Evolutionary conservation across 208 protist genomes (phyloP), one percentile per base, ranked within the genome.

Genomic region (Crithidia sp.): DNA sequence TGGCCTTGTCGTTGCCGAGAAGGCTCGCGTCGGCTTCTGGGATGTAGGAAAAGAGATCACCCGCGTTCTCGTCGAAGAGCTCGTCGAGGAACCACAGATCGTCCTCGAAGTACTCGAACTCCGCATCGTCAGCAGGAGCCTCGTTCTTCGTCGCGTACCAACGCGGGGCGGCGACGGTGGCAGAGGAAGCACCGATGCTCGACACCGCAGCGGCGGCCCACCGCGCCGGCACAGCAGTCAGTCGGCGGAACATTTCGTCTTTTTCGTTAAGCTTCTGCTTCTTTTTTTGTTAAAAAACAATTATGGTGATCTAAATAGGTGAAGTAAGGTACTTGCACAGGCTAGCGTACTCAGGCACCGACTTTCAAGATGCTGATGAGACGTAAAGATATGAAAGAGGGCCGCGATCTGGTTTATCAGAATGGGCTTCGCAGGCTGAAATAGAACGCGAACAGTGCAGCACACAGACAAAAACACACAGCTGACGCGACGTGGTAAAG

Each of bases 31-130:
- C 91, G 7, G 84, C 67, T 12, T 88, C 88, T 13, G 88, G 88
- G 60, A 95, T 90, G 66, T 84, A 93, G n/a, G 79, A 79, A 50
- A 84, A 85, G 54, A 90, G 71, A 52, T 95, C 91, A 0, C 75
- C 74, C 5, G 74, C 63, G 50, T 78, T 80, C 58, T 93, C 90
- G 55, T 87, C 86, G 55, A 86, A 85, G 40, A 92, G 71, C 70
- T 95, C 88, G 59, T 93, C 88, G 14, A 95, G 83, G 67, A 95
- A 95, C 63, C 79, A 81, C 50, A 95, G 77, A 53, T 95, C 91
- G 41, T 90, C 86, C 17, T 95, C 83, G 56, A 90, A 90, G 58
- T 91, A 85, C 60, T 89, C 84, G 13, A 89, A 85, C 44, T 85
- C 77, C 7, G 76, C 79, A 14, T 74, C 83, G 37, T 86, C 84